Percentiles rank a stretch among this genome's conserved stretches.
These are phyloP conservation scores for Miscanthus lutarioriparius DNA, from an alignment of 176 grass and related monocot genomes.

Conservation along the genomic window DNA sequence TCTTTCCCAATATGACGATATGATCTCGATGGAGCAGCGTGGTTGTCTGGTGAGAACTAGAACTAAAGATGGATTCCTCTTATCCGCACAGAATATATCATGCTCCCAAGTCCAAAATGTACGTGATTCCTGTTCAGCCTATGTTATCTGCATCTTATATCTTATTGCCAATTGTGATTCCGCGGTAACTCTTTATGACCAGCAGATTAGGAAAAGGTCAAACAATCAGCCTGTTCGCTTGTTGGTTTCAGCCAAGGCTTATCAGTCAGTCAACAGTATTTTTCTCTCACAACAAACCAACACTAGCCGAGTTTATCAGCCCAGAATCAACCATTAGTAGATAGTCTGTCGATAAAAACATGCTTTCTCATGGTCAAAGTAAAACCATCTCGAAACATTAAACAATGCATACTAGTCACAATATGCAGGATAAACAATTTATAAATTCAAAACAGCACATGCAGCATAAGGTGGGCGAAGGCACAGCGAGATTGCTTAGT, in stretches of 20 bases:
- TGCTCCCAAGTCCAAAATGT: background rate
- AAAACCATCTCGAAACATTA: conserved; percentile 30
- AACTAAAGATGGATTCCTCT: background rate
- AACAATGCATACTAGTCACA: background rate
- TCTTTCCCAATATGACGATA: background rate
- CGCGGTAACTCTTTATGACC: background rate
- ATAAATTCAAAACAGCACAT: conserved; percentile 11
- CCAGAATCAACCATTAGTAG: too few species aligned
- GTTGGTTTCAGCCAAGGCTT: too few species aligned
- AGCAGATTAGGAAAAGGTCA: background rate
- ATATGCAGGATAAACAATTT: background rate
- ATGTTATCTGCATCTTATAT: background rate
- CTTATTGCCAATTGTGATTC: background rate
- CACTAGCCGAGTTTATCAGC: too few species aligned
- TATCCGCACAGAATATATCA: conserved; percentile 1
- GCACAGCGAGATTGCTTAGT: conserved; percentile 43
- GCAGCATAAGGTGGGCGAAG: background rate
- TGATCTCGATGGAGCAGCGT: background rate
- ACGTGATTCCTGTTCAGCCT: too few species aligned
- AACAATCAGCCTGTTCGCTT: too few species aligned
- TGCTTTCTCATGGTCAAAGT: conserved; percentile 21
- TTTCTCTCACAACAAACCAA: too few species aligned
- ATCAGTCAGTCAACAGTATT: too few species aligned
- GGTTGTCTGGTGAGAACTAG: background rate
- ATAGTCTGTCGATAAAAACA: background rate